A percentile compares a stretch with the other conserved stretches of the same genome.
phyloP scores from a whole-genome alignment of 129 eudicot species.

The Tanacetum coccineum region DNA sequence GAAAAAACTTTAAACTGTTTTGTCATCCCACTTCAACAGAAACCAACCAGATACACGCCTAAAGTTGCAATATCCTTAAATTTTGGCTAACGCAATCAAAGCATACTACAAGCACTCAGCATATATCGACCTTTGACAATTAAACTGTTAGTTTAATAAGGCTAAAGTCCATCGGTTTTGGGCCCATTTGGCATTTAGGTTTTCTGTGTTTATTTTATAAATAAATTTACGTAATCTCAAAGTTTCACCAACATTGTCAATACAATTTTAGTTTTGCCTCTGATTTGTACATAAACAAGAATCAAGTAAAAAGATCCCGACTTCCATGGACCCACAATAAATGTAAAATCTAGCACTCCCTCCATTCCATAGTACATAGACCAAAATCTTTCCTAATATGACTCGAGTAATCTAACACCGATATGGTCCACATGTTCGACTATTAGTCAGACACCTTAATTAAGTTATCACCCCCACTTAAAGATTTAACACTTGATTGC shows the following conservation, averaged over 20 bases:
- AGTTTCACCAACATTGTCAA: too few species aligned
- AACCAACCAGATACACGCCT: constrained; percentile 5
- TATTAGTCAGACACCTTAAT: neutral
- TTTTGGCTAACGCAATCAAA: constrained; percentile 19
- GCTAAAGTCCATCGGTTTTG: too few species aligned
- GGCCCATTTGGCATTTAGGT: too few species aligned
- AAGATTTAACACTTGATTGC: neutral
- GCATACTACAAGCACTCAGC: neutral
- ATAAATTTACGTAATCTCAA: too few species aligned
- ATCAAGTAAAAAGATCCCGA: constrained; percentile 14
- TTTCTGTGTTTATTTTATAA: too few species aligned
- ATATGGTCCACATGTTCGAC: constrained; percentile 3
- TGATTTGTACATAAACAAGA: too few species aligned
- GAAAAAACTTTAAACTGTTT: too few species aligned
- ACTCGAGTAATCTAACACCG: neutral
- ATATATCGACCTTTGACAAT: neutral
- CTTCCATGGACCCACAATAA: constrained; percentile 15
- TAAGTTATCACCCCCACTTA: constrained; percentile 7
- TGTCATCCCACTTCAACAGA: neutral
- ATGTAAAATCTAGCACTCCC: constrained; percentile 1
- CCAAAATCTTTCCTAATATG: constrained; percentile 10
- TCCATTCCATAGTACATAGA: neutral
- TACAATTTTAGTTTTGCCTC: too few species aligned
- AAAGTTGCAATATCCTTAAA: constrained; percentile 11
- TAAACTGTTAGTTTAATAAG: too few species aligned